Conservation (phyloP, 139 green algal genomes). For the Tetraselmis striata region DNA sequence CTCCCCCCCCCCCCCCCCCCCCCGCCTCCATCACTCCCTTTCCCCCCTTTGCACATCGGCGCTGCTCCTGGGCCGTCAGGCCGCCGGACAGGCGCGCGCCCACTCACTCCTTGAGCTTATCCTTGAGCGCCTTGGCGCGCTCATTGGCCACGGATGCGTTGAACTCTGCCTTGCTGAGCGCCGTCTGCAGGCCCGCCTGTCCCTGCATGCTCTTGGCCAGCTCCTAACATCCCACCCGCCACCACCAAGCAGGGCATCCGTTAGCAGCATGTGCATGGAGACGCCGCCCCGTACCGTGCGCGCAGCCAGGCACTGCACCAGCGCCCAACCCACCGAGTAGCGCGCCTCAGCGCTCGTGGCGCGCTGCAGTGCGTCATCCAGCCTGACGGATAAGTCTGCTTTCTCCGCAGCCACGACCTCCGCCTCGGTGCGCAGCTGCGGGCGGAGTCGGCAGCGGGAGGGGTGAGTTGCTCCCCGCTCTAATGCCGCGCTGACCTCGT, state of each 20-base stretch:
- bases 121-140: not conserved
- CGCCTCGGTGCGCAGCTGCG: not conserved
- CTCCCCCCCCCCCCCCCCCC: too few species aligned
- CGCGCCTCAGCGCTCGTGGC: not conserved
- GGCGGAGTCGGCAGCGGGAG: too few species aligned
- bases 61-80: too few species aligned
- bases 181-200: not conserved
- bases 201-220: not conserved
- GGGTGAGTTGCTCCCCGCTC: too few species aligned
- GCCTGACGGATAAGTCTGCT: not conserved
- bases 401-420: not conserved
- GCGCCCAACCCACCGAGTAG: not conserved
- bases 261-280: too few species aligned
- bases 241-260: not conserved
- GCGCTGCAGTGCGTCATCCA: not conserved
- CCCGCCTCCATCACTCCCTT: too few species aligned
- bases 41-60: too few species aligned
- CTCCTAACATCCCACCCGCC: not conserved
- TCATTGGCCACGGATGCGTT: not conserved
- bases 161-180: not conserved
- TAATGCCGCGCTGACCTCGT: too few species aligned
- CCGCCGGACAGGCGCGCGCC: too few species aligned
- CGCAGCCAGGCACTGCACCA: not conserved
- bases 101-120: not conserved
- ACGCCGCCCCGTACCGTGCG: not conserved